Conservation (phyloP, 2,329 filamentous ascomycete species). For the Alternaria dauci region DNA sequence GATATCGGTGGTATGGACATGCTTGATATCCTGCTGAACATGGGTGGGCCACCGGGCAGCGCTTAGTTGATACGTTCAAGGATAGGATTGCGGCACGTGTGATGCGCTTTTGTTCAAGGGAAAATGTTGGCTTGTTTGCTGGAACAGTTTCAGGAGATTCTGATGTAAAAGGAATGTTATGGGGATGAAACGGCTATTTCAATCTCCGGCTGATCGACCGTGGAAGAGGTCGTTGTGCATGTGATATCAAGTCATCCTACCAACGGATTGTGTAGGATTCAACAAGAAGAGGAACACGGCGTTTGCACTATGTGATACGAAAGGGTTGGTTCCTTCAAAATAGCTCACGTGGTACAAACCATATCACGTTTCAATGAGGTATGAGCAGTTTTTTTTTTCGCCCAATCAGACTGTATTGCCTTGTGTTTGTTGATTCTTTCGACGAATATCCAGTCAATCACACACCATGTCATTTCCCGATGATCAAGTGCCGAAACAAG, state of each 20-base stretch:
- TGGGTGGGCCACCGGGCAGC: conserved; percentile 43
- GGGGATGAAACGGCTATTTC: not conserved
- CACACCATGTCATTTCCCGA: too few relatives aligned
- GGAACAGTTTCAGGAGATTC: not conserved
- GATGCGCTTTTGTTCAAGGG: not conserved
- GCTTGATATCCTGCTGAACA: conserved; percentile 58
- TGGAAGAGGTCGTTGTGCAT: not conserved
- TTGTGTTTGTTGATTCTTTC: too few relatives aligned
- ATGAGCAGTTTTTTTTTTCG: not conserved
- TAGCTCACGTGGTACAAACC: not conserved
- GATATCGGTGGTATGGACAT: conserved; percentile 68
- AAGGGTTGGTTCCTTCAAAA: not conserved
- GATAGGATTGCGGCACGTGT: not conserved
- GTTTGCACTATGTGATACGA: not conserved
- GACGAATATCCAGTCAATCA: too few relatives aligned
- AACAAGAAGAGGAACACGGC: not conserved
- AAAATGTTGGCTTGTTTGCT: not conserved
- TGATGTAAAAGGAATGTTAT: not conserved
- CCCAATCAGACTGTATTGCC: not conserved
- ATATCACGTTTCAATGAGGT: not conserved
- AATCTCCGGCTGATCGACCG: not conserved
- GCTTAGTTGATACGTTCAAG: not conserved
- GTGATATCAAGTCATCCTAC: not conserved
- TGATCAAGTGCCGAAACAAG: too few relatives aligned
- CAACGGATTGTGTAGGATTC: not conserved